Evolutionary conservation across 257 asterid species (phyloP), one percentile per base, ranked within the genome.

Genomic region (Rehmannia glutinosa): DNA sequence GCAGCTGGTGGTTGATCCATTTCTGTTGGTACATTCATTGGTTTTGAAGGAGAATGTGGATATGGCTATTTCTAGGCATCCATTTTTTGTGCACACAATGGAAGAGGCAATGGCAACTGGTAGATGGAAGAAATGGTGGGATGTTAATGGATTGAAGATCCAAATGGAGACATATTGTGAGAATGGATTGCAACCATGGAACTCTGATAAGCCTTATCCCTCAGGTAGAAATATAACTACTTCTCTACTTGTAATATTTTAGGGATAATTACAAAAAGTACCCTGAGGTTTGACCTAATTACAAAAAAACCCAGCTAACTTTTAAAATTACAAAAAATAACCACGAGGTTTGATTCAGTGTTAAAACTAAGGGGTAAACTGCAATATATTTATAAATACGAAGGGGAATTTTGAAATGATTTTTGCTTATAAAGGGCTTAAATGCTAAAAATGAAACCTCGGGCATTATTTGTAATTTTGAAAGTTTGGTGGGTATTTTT

Each of bases 101-200:
- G 99, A 94, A 59, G 99, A 94, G 68, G 99, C 97, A 0, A 72
- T 80, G 82, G 96, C 97, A 1, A 94, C 97, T 20, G 92, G 91
- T 0, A 70, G 99, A 62, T 94, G 99, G 99, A 88, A 79, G 74
- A 94, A 94, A 69, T 94, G 97, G 99, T 73, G 85, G 93, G 96
- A 88, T 58, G 83, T 94, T 0, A 82, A 85, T 55, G 84, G 59
- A 4, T 47, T 91, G 65, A 91, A 66, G 84, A 25, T 52, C 23
- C 97, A 91, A 63, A 88, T 94, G 86, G 99, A 94, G 80, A 80
- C 89, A 0, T 94, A 94, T 19, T 94, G 99, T 79, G 88, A 87
- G 33, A 59, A 81, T 74, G 99, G 97, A 15, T 28, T 94, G 79
- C 73, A 87, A 59, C 97, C 99, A 39, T 94, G 99, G 99, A 55